A percentile compares a stretch with the other conserved stretches of the same genome.
Evolutionary conservation across 192 early-diverging fungal species (phyloP).

Genomic region (Umbelopsis isabellina): DNA sequence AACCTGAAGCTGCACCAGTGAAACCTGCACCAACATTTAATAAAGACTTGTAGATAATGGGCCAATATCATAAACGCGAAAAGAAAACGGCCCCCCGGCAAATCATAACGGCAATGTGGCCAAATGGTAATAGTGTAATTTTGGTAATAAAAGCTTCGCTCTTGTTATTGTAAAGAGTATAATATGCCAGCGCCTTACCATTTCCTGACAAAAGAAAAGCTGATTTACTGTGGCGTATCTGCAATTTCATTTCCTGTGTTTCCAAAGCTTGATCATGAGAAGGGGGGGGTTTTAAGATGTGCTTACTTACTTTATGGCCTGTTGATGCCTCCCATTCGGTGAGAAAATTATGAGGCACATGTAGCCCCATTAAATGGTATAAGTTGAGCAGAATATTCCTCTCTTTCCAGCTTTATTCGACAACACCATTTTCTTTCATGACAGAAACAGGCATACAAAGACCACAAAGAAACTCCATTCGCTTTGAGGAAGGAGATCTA

Average conservation of each 20-base stretch:
- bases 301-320: background rate
- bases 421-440: background rate
- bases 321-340: background rate
- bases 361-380: background rate
- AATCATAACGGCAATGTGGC: no score
- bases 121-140: no score
- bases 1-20: background rate
- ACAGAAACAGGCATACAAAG: background rate
- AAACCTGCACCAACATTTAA: background rate
- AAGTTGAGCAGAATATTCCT: slow-evolving; percentile 6
- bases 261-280: slow-evolving; percentile 10
- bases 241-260: background rate
- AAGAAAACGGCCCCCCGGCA: no score
- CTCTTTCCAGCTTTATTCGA: background rate
- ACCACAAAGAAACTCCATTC: slow-evolving; percentile 13
- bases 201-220: background rate
- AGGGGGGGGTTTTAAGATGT: background rate
- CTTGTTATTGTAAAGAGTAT: no score
- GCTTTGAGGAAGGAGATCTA: slow-evolving; percentile 6
- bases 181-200: no score
- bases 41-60: no score
- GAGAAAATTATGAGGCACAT: slow-evolving; percentile 12
- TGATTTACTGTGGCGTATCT: slow-evolving; percentile 2
- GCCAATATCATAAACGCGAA: no score
- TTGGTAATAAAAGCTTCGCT: no score